These are phyloP conservation scores for Hura crepitans DNA, from an alignment of 441 rosid genomes.

Conservation along the genomic window DNA sequence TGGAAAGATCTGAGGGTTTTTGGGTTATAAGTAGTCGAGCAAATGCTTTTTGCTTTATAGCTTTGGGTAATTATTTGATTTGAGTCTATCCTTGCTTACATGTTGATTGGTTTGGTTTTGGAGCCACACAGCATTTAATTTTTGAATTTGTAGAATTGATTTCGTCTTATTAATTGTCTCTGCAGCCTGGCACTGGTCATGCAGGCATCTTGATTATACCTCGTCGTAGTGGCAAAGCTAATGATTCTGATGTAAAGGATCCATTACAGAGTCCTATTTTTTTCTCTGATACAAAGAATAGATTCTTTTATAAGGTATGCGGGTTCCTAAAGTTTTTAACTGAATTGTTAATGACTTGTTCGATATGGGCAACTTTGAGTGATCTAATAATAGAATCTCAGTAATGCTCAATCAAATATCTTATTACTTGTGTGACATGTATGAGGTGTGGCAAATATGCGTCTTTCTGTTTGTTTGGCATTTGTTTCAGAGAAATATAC, in stretches of 20 bases:
- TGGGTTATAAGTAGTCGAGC: neutral
- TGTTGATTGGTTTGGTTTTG: neutral
- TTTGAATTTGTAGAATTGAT: neutral
- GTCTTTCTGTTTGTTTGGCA: neutral
- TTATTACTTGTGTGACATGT: neutral
- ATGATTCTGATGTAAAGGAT: constrained; percentile 43
- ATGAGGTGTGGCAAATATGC: neutral
- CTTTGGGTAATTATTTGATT: constrained; percentile 6
- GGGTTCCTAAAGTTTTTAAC: constrained; percentile 17
- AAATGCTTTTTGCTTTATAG: constrained; percentile 7
- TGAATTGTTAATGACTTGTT: constrained; percentile 14
- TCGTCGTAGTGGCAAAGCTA: constrained; percentile 37
- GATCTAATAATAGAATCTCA: neutral
- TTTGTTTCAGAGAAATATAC: constrained; percentile 4
- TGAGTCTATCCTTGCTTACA: neutral
- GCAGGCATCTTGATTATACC: constrained; percentile 41
- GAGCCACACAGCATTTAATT: neutral
- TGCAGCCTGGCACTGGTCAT: constrained; percentile 51
- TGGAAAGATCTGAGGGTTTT: constrained; percentile 16
- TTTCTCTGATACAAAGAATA: constrained; percentile 42
- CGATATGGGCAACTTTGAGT: constrained; percentile 12
- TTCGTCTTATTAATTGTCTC: constrained; percentile 12
- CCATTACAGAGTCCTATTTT: constrained; percentile 47
- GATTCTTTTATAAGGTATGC: constrained; percentile 57
- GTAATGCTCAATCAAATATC: neutral